Evolutionary conservation across 192 early-diverging fungal genomes (phyloP).

Genomic region (Pilaira anomala): DNA sequence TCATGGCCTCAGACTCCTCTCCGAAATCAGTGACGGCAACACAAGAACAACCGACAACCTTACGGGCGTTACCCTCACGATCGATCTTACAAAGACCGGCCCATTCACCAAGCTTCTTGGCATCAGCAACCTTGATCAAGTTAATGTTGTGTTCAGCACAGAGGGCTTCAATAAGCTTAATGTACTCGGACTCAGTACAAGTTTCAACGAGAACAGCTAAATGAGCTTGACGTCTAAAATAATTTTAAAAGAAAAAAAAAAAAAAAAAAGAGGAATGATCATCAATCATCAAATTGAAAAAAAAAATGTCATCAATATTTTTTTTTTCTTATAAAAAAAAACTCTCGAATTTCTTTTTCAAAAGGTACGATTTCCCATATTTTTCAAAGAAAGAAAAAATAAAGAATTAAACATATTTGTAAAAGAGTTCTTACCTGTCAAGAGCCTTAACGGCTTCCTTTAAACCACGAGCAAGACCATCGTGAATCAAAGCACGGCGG

Average conservation of each 20-base stretch:
- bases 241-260: neutral
- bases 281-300: neutral
- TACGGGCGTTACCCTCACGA: slow-evolving; percentile 96
- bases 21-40: slow-evolving; percentile 96
- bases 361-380: neutral
- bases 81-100: slow-evolving; percentile 99
- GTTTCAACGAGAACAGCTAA: slow-evolving; percentile 95
- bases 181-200: slow-evolving; percentile 94
- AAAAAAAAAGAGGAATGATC: too few species aligned
- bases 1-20: slow-evolving; percentile 97
- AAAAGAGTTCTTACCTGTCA: slow-evolving; percentile 77
- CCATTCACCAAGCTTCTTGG: slow-evolving; percentile 99
- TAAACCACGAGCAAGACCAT: slow-evolving; percentile 96
- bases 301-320: neutral
- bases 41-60: slow-evolving; percentile 93
- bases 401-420: too few species aligned
- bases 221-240: slow-evolving; percentile 67
- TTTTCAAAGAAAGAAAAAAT: too few species aligned
- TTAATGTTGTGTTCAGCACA: slow-evolving; percentile 98
- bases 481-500: slow-evolving; percentile 91
- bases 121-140: slow-evolving; percentile 95
- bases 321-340: neutral
- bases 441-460: slow-evolving; percentile 95
- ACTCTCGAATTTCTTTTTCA: neutral
- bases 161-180: slow-evolving; percentile 94